These are phyloP conservation scores for Leucosporidium scottii DNA, from an alignment of 768 basidiomycete genomes.

Conservation along the genomic window DNA sequence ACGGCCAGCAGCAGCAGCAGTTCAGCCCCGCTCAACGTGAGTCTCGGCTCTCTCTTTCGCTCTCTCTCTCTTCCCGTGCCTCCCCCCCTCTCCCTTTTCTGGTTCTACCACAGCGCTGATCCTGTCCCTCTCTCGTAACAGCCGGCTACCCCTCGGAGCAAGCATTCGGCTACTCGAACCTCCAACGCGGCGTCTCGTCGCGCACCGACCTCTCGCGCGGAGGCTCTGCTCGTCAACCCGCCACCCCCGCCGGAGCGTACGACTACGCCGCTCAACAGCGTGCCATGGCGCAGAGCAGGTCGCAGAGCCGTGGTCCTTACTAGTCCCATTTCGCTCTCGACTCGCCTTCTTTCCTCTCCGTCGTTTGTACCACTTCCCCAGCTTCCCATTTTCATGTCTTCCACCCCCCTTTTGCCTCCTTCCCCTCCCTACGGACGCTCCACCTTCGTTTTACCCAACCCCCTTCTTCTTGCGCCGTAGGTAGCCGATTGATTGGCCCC, in stretches of 20 bases:
- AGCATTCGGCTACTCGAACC: conserved; percentile 1
- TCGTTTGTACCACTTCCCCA: too few species aligned
- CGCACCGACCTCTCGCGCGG: not conserved
- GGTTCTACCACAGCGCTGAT: not conserved
- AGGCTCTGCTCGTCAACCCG: not conserved
- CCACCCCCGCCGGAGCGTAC: not conserved
- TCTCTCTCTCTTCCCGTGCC: not conserved
- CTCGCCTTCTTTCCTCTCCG: too few species aligned
- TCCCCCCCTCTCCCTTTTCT: not conserved
- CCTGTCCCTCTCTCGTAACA: not conserved
- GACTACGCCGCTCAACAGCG: not conserved
- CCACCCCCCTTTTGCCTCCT: too few species aligned
- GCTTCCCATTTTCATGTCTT: too few species aligned
- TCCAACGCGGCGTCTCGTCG: not conserved
- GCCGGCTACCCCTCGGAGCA: conserved; percentile 1
- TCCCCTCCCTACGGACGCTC: too few species aligned
- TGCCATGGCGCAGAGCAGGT: too few species aligned
- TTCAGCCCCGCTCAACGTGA: not conserved
- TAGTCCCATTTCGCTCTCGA: too few species aligned
- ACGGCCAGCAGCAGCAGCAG: too few species aligned
- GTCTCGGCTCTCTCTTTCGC: not conserved
- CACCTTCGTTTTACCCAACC: too few species aligned
- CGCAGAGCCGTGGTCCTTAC: too few species aligned
- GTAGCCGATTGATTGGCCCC: too few species aligned
- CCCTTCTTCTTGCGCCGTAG: too few species aligned